Evolutionary conservation across 179 eudicot genomes (phyloP), one percentile per base, ranked within the genome.

Genomic region (Beta corolliflora): DNA sequence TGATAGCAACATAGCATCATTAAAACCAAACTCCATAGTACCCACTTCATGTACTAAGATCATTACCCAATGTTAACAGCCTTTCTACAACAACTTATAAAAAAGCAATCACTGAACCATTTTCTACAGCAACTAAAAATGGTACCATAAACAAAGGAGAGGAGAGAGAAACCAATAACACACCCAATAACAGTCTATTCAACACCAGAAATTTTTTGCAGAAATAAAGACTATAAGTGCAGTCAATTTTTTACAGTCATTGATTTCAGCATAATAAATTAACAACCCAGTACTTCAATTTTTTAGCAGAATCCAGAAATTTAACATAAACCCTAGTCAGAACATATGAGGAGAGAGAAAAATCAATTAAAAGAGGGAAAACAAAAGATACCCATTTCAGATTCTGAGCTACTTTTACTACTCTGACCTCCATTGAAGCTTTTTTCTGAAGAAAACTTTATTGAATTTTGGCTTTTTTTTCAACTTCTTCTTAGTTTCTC

Each of bases 1-100:
- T 85, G 89, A 88, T 52, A 86, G 83, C 83, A 85, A 88, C 87
- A 85, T 48, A 81, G 66, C 88, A 87, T 66, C 84, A 83, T 84
- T 84, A 71, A 77, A 86, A 86, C 80, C 81, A 84, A 79, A 81
- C 78, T 77, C 55, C 44, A 64, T 76, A 83, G 91, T 81, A 86
- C 91, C 81, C 60, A 85, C 71, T 52, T 79, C 65, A 70, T 70
- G 88, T 87, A 85, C 85, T 76, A 67, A 46, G 48, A 84, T 83
- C 81, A 78, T 53, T 58, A 7, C 73, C 73, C 67, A 83, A 82
- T 53, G 80, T 58, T 82, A 82, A 86, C 79, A 79, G 46, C 54
- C 67, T 76, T 36, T 36, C 41, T 36, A 67, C 85, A 77, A 65
- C 80, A 82, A 80, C 56, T 79, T 82, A 79, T 79, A n/a, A 52